Base-by-base conservation (phyloP, 2,329 filamentous ascomycete genomes). In the Iodosphaeria phyllophila region DNA sequence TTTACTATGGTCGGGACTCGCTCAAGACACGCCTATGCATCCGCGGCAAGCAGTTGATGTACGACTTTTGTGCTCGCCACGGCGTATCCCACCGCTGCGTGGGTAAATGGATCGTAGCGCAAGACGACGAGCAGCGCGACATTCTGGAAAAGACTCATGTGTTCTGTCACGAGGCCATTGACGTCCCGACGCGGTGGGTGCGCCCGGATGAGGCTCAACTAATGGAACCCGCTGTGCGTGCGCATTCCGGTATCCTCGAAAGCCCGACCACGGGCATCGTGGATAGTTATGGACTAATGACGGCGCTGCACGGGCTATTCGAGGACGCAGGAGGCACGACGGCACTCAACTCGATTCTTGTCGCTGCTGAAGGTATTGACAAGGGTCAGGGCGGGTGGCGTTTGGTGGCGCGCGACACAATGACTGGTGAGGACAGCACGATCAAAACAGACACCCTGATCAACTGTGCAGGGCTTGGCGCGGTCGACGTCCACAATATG, bases 31-130 rank as follows among this genome's bases (percentile, higher is more conserved):
- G 54, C 10, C 66, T 98, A 8, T 98, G 89, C 52, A 59, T 93
- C 34, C 55, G 58, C 16, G 89, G 89, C 30, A 74, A 74, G 37
- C 45, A 73, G 16, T 58, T 82, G 45, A 58, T 95, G 30, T 98
- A 98, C 51, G 60, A 58, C 4, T 66, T 92, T 20, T 93, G 86
- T 54, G 50, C 54, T 5, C 53, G 53, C 28, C 56, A 78, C 39
- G 48, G 50, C 29, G 75, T 98, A 25, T 68, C 69, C 0, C 65
- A 89, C 50, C 60, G 60, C 27, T 74, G 74, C 43, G 77, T 71
- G 13, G 83, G 83, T 30, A 95, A 93, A 56, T 93, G 86, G 84
- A 77, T 95, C 39, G 78, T 95, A 2, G 86, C 86, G 1, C 89
- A 95, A 54, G 75, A 71, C 26, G 58, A 60, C 2, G 53, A 52